phyloP scores from a whole-genome alignment of 306 rosid genomes.

The Cucumis hystrix region DNA sequence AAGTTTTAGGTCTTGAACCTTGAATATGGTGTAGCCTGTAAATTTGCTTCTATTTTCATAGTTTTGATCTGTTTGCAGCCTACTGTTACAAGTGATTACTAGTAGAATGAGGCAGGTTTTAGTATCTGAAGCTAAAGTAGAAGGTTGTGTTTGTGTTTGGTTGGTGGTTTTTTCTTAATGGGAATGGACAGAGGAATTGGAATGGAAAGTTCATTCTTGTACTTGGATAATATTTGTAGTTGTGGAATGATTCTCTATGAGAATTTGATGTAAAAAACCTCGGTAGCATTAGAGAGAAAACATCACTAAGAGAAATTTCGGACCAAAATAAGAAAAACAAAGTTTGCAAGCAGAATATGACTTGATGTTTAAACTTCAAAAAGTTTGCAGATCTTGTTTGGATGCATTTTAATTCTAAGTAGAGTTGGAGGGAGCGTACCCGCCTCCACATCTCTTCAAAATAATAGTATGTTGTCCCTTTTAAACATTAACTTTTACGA shows the following conservation, averaged over 20 bases:
- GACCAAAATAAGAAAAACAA: no score
- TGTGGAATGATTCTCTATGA: neutral
- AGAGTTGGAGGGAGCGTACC: no score
- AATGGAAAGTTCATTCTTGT: neutral
- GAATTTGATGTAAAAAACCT: neutral
- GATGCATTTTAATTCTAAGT: no score
- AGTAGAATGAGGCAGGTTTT: neutral
- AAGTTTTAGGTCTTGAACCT: neutral
- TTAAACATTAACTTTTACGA: no score
- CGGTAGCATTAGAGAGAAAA: no score
- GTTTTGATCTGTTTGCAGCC: neutral
- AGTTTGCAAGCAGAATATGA: no score
- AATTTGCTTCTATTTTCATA: neutral
- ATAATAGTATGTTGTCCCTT: no score
- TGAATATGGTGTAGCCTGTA: neutral
- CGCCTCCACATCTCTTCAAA: no score
- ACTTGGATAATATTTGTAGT: neutral
- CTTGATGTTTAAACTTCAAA: no score
- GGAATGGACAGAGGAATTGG: neutral
- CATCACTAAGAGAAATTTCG: no score
- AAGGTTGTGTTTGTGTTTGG: neutral
- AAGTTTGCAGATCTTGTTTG: no score
- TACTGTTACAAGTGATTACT: neutral
- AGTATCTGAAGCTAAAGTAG: neutral
- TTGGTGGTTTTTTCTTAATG: neutral